phyloP scores from a whole-genome alignment of 441 rosid genomes.

The Pelargonium cotyledonis region DNA sequence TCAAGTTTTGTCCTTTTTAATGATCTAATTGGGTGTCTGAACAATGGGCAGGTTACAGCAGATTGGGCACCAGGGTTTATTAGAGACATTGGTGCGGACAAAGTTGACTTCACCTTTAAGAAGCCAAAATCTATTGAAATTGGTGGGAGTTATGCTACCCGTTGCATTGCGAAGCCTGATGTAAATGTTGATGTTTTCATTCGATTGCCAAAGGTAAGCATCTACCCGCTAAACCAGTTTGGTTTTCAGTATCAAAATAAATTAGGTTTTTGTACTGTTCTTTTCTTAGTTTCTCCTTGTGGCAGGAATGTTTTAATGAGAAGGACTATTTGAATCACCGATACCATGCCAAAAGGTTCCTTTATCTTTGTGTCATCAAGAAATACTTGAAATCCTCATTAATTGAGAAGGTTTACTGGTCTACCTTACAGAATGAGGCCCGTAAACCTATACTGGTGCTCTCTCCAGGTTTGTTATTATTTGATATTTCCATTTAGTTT shows the following conservation, averaged over 20 bases:
- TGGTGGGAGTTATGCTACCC: conserved; percentile 69
- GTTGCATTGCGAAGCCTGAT: conserved; percentile 55
- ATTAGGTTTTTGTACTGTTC: background rate
- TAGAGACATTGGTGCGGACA: conserved; percentile 68
- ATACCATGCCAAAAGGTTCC: conserved; percentile 80
- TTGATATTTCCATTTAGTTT: background rate
- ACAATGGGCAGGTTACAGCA: conserved; percentile 48
- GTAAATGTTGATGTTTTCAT: conserved; percentile 61
- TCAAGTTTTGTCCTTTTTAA: background rate
- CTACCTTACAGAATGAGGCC: conserved; percentile 74
- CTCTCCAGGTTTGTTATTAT: conserved; percentile 53
- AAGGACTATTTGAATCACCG: conserved; percentile 80
- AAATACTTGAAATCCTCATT: conserved; percentile 45
- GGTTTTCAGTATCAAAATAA: background rate
- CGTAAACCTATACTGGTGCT: conserved; percentile 71
- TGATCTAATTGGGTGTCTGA: conserved; percentile 1
- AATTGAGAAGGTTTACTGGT: conserved; percentile 69
- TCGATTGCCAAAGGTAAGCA: conserved; percentile 64
- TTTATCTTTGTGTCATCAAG: conserved; percentile 68
- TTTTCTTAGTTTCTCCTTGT: conserved; percentile 1
- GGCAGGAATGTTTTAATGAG: conserved; percentile 76
- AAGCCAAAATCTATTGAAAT: conserved; percentile 53
- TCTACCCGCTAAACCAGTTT: background rate
- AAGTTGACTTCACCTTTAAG: conserved; percentile 70
- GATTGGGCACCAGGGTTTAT: conserved; percentile 61